phyloP scores from a whole-genome alignment of 805 yeast species.

The Kuraishia capsulata region DNA sequence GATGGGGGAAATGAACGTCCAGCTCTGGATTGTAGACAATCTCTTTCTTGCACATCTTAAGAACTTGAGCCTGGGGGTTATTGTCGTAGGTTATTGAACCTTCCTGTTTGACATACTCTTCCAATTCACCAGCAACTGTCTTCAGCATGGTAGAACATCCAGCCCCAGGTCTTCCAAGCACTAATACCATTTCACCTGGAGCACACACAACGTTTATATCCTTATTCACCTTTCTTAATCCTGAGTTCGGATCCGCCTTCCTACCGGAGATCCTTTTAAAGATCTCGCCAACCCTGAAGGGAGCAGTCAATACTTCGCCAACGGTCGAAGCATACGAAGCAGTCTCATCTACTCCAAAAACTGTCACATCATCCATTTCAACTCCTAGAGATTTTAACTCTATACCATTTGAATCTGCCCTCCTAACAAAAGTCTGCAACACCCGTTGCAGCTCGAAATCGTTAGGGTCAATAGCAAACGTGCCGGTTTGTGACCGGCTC shows the following conservation, averaged over 20 bases:
- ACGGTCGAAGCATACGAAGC: conserved; percentile 35
- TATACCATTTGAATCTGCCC: conserved; percentile 37
- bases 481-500: not conserved
- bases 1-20: conserved; percentile 47
- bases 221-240: conserved; percentile 3
- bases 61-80: conserved; percentile 35
- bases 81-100: conserved; percentile 42
- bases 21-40: conserved; percentile 48
- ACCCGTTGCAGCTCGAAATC: conserved; percentile 31
- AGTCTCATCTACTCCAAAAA: conserved; percentile 37
- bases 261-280: not conserved
- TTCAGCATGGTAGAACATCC: conserved; percentile 70
- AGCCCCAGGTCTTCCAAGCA: conserved; percentile 70
- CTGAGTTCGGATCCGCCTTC: not conserved
- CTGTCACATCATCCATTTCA: conserved; percentile 26
- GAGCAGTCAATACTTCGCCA: conserved; percentile 27
- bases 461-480: conserved; percentile 19
- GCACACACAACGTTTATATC: not conserved
- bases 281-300: conserved; percentile 8
- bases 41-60: conserved; percentile 28
- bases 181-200: conserved; percentile 67
- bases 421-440: conserved; percentile 25
- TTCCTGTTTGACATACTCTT: conserved; percentile 30
- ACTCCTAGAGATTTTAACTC: conserved; percentile 34
- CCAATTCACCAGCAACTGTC: conserved; percentile 46